A percentile compares a stretch with the other conserved stretches of the same genome.
phyloP scores from a whole-genome alignment of 192 early-diverging fungal species.

The Mycoemilia scoparia region DNA sequence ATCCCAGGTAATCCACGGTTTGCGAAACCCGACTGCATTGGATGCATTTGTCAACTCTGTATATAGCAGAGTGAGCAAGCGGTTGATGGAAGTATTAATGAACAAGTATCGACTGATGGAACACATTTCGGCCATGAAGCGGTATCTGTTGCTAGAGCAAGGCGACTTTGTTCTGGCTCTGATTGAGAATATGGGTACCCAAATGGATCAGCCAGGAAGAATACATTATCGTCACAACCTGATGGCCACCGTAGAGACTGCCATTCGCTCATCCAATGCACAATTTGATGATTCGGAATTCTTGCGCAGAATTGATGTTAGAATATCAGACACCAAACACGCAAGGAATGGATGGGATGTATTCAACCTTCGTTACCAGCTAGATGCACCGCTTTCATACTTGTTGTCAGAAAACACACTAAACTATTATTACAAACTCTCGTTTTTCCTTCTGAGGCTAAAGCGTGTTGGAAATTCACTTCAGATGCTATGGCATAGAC shows the following conservation, averaged over 20 bases:
- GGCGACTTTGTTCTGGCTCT: slow-evolving; percentile 88
- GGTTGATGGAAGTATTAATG: slow-evolving; percentile 64
- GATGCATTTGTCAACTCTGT: slow-evolving; percentile 56
- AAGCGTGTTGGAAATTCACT: slow-evolving; percentile 74
- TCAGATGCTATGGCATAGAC: slow-evolving; percentile 52
- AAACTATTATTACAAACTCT: slow-evolving; percentile 64
- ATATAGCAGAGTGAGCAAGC: slow-evolving; percentile 49
- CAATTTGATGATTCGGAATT: slow-evolving; percentile 67
- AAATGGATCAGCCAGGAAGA: slow-evolving; percentile 45
- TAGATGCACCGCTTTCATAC: slow-evolving; percentile 65
- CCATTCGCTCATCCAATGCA: slow-evolving; percentile 74
- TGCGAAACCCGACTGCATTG: slow-evolving; percentile 47
- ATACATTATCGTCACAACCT: slow-evolving; percentile 77
- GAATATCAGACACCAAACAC: slow-evolving; percentile 31
- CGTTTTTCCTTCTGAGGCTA: slow-evolving; percentile 74
- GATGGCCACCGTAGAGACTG: slow-evolving; percentile 65
- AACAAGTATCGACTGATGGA: slow-evolving; percentile 65
- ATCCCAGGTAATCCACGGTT: slow-evolving; percentile 15
- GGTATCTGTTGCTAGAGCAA: slow-evolving; percentile 79
- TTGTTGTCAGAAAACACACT: slow-evolving; percentile 58
- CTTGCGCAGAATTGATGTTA: slow-evolving; percentile 57
- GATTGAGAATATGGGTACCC: slow-evolving; percentile 54
- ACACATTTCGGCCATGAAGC: slow-evolving; percentile 69
- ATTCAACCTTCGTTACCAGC: slow-evolving; percentile 74
- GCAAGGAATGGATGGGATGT: slow-evolving; percentile 77